Conservation (phyloP, 2,329 filamentous ascomycete genomes). For the Arthroderma sp. region DNA sequence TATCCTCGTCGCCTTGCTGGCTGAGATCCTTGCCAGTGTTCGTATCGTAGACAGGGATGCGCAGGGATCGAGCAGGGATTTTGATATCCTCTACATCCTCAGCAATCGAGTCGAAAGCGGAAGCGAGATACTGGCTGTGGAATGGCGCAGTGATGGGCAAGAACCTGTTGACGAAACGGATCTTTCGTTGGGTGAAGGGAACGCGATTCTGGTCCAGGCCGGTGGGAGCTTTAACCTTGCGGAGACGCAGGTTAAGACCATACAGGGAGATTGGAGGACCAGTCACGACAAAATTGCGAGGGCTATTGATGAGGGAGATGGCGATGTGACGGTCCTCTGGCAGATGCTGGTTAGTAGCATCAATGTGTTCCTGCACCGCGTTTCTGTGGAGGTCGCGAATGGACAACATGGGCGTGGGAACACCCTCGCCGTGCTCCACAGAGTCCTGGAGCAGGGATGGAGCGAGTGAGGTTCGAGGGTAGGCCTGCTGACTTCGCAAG, state of each 20-base stretch:
- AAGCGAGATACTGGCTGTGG: slow-evolving; percentile 84
- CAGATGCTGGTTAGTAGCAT: slow-evolving; percentile 92
- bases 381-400: slow-evolving; percentile 82
- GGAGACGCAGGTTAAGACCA: slow-evolving; percentile 84
- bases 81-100: slow-evolving; percentile 74
- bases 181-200: slow-evolving; percentile 88
- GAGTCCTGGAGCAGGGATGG: slow-evolving; percentile 88
- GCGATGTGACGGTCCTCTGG: slow-evolving; percentile 84
- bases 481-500: slow-evolving; percentile 90
- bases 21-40: slow-evolving; percentile 78
- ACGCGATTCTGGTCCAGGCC: slow-evolving; percentile 90
- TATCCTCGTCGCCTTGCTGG: slow-evolving; percentile 55
- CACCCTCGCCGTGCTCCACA: slow-evolving; percentile 85
- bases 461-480: slow-evolving; percentile 85
- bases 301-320: slow-evolving; percentile 93
- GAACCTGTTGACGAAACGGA: slow-evolving; percentile 94
- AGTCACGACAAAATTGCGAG: slow-evolving; percentile 91
- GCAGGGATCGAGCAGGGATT: slow-evolving; percentile 61
- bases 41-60: slow-evolving; percentile 80
- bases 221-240: slow-evolving; percentile 96
- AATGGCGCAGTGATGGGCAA: slow-evolving; percentile 95
- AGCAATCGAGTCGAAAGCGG: slow-evolving; percentile 70
- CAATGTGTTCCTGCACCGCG: slow-evolving; percentile 90
- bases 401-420: slow-evolving; percentile 92
- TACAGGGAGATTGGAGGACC: slow-evolving; percentile 93